Evolutionary conservation across 768 basidiomycete species (phyloP).

Genomic region (Phylloporus scabripes): DNA sequence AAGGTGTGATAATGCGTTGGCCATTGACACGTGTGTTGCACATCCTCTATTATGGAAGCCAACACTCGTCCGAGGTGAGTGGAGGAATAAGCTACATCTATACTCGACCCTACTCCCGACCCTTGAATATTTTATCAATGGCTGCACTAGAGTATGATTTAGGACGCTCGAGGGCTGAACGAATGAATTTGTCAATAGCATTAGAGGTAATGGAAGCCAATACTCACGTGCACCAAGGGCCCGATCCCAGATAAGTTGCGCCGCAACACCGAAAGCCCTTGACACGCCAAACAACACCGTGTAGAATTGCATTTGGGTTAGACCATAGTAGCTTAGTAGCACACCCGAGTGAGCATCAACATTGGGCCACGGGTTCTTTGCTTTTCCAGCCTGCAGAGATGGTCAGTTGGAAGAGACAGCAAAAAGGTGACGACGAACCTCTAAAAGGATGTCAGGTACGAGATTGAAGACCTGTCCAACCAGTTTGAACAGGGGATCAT

Average conservation of each 20-base stretch:
- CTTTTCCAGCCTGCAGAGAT: constrained; percentile 67
- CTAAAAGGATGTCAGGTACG: constrained; percentile 85
- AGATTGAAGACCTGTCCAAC: constrained; percentile 85
- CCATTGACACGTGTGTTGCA: too few species aligned
- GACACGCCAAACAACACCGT: constrained; percentile 97
- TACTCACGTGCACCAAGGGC: constrained; percentile 83
- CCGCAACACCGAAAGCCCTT: constrained; percentile 86
- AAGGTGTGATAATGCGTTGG: too few species aligned
- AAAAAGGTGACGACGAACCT: constrained; percentile 38
- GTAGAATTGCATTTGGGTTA: constrained; percentile 92
- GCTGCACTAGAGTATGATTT: constrained; percentile 85
- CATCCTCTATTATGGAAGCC: too few species aligned
- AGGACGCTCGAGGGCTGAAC: constrained; percentile 77
- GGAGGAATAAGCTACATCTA: neutral
- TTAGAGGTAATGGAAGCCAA: neutral
- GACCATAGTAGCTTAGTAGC: constrained; percentile 78
- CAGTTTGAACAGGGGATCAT: constrained; percentile 91
- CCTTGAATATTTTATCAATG: constrained; percentile 73
- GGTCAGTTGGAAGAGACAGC: neutral
- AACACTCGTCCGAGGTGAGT: neutral
- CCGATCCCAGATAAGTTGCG: constrained; percentile 91
- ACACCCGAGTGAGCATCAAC: constrained; percentile 97
- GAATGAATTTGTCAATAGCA: neutral
- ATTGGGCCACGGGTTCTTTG: constrained; percentile 95
- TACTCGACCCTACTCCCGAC: constrained; percentile 17